Evolutionary conservation across 345 rosid species (phyloP).

Genomic region (rapeseed (Brassica napus)): Da-Ae NC_063437.1:20162501-20163000

Average conservation of each 20-base stretch:
- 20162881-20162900: not conserved
- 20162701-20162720: not conserved
- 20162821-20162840: not conserved
- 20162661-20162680: not conserved
- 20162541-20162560: not conserved
- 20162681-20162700: not conserved
- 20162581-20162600: conserved; percentile 2
- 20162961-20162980: not conserved
- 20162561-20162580: not conserved
- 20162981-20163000: not conserved
- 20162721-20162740: not conserved
- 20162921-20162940: conserved; percentile 2
- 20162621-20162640: conserved; percentile 24
- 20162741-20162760: conserved; percentile 1
- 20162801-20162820: not conserved
- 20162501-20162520: not conserved
- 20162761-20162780: not conserved
- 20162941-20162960: not conserved
- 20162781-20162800: not conserved
- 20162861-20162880: not conserved
- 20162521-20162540: not conserved
- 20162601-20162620: conserved; percentile 33
- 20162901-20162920: conserved; percentile 10
- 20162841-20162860: not conserved
- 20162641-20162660: not conserved